phyloP scores from a whole-genome alignment of 1,284 basidiomycete species.

The Thecaphora thlaspeos region DNA sequence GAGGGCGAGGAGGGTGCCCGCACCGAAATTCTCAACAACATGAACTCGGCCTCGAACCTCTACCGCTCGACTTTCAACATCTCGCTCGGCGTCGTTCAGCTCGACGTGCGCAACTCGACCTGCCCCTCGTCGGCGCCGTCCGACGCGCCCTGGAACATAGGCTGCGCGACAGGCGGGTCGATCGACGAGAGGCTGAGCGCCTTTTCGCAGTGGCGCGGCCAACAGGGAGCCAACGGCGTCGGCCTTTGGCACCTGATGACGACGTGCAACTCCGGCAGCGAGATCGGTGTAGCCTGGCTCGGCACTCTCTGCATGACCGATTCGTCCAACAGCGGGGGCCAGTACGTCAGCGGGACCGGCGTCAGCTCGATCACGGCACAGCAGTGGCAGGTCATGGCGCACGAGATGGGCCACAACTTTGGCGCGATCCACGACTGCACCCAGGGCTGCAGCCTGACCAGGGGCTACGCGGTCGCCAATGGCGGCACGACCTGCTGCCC shows the following conservation, averaged over 20 bases:
- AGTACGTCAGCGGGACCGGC: constrained; percentile 74
- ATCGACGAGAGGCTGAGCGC: constrained; percentile 73
- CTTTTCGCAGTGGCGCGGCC: constrained; percentile 80
- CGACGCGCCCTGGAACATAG: constrained; percentile 59
- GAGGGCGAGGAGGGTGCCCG: constrained; percentile 60
- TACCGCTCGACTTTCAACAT: constrained; percentile 79
- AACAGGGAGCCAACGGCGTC: constrained; percentile 68
- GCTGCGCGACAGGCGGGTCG: constrained; percentile 34
- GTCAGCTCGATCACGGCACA: constrained; percentile 70
- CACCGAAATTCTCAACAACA: constrained; percentile 73
- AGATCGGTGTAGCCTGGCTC: constrained; percentile 84
- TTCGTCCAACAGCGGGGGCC: constrained; percentile 62
- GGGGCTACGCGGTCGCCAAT: constrained; percentile 37
- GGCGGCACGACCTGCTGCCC: constrained; percentile 69
- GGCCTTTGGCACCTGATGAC: constrained; percentile 91
- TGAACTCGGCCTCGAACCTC: constrained; percentile 71
- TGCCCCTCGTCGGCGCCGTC: constrained; percentile 59
- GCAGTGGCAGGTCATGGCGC: constrained; percentile 75
- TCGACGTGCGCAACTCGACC: constrained; percentile 65
- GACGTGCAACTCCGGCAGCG: constrained; percentile 76
- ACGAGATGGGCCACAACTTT: constrained; percentile 86
- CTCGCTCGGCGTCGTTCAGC: constrained; percentile 77
- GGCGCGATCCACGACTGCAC: constrained; percentile 73
- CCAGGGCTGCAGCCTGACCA: constrained; percentile 65
- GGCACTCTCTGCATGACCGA: constrained; percentile 54